These are phyloP conservation scores for Casuarina glauca DNA, from an alignment of 306 rosid genomes.

Conservation along the genomic window DNA sequence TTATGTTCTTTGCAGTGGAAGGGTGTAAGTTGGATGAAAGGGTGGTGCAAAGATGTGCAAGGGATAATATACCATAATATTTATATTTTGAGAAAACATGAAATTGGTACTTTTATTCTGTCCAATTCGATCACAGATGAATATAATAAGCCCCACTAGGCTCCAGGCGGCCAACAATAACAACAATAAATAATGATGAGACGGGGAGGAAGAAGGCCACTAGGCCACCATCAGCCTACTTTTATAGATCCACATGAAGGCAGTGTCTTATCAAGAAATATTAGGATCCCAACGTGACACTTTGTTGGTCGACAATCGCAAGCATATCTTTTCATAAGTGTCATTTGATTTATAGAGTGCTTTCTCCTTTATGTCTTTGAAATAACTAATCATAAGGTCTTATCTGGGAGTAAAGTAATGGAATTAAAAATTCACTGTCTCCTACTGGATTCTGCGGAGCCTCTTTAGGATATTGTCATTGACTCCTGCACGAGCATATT, in stretches of 20 bases:
- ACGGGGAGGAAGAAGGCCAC: slow-evolving; percentile 13
- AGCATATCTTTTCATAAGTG: slow-evolving; percentile 6
- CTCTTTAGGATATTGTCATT: not conserved
- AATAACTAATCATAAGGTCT: not conserved
- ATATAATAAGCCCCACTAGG: not conserved
- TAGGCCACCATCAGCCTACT: slow-evolving; percentile 33
- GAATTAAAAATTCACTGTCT: not conserved
- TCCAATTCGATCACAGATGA: not conserved
- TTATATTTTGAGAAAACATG: too few relatives aligned
- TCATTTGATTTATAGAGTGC: not conserved
- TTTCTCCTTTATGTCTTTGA: not conserved
- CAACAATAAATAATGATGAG: slow-evolving; percentile 10
- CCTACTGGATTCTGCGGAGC: not conserved
- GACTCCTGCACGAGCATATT: not conserved
- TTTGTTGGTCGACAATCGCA: slow-evolving; percentile 5
- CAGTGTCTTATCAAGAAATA: slow-evolving; percentile 27
- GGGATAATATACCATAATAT: too few relatives aligned
- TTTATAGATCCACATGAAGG: slow-evolving; percentile 66
- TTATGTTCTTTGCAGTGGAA: too few relatives aligned
- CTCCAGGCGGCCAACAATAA: not conserved
- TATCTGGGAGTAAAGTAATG: not conserved
- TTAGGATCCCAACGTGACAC: slow-evolving; percentile 26
- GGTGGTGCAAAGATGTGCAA: too few relatives aligned
- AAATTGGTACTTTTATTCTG: not conserved
- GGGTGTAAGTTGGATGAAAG: too few relatives aligned